phyloP scores from a whole-genome alignment of 805 yeast species.

The Candida andamanensis region DNA sequence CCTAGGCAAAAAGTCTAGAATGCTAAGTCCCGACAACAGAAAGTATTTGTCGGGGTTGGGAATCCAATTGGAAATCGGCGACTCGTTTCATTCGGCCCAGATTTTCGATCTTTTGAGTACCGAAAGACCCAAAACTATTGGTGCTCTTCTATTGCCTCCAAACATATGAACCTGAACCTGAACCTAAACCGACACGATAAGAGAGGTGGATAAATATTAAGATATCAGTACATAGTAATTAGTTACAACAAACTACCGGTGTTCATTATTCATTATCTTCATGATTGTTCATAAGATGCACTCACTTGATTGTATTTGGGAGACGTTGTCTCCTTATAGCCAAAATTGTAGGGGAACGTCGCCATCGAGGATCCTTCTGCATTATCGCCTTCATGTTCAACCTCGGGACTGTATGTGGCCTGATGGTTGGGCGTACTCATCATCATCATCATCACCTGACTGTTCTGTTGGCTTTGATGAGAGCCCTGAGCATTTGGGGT shows the following conservation, averaged over 20 bases:
- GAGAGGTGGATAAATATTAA: no score
- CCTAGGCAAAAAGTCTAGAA: constrained; percentile 58
- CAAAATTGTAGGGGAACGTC: constrained; percentile 10
- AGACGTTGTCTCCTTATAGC: constrained; percentile 2
- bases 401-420: constrained; percentile 18
- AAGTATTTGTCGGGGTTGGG: constrained; percentile 52
- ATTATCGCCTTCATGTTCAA: constrained; percentile 4
- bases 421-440: constrained; percentile 43
- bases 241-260: neutral
- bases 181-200: neutral
- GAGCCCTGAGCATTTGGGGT: constrained; percentile 1
- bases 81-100: constrained; percentile 58
- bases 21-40: constrained; percentile 54
- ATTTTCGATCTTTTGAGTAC: constrained; percentile 73
- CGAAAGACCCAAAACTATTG: constrained; percentile 72
- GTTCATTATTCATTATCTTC: constrained; percentile 3
- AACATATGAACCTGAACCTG: constrained; percentile 36
- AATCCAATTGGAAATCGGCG: constrained; percentile 64
- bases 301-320: no score
- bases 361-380: constrained; percentile 10
- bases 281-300: constrained; percentile 6
- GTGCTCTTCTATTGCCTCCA: constrained; percentile 69
- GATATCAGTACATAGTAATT: neutral
- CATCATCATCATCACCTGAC: constrained; percentile 24
- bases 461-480: constrained; percentile 1